Evolutionary conservation across 495 filamentous ascomycete genomes (phyloP), one percentile per base, ranked within the genome.

Genomic region (Neurospora sp.): DNA sequence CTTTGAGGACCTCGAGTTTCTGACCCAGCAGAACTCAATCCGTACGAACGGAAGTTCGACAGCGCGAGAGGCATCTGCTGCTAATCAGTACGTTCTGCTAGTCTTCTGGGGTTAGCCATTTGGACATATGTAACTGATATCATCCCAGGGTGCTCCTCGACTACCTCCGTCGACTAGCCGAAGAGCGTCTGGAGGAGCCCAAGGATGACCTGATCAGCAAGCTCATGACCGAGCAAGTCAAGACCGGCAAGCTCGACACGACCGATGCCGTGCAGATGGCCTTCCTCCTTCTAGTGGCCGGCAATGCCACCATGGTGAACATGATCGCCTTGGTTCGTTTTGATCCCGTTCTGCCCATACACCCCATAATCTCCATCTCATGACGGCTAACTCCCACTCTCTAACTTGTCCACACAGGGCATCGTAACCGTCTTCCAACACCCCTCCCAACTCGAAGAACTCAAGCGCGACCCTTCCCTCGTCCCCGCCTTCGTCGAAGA

Each of bases 271-370:
- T 82, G 1, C 81, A 83, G 70, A 83, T 85, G 70, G 81, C 83
- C 0, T 85, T 85, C 74, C 72, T 86, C 35, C 73, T 85, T 41
- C 80, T 86, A 2, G 83, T 84, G 0, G 84, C 84, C 0, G 84
- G 83, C 3, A 86, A 86, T 48, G 83, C 84, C 0, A 85, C 84
- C 12, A 84, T 86, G 81, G 80, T 86, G 12, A 84, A 82, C 74
- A 85, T 85, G 82, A 85, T 85, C 69, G 78, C 79, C 2, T 75
- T 86, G 37, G 82, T 80, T 69, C n/a, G 76, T 73, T 10, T 37
- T 37, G 35, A 37, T 37, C 35, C 35, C 35, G 35, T 37, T 18
- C 7, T 8, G 4, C 16, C 41, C 41, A 44, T 44, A 16, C 16
- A 14, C 14, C 16, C 41, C 41, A 44, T 14, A 42, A 16, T 37